phyloP scores from a whole-genome alignment of 2,329 filamentous ascomycete genomes.

The Trichoderma semiorbis region DNA sequence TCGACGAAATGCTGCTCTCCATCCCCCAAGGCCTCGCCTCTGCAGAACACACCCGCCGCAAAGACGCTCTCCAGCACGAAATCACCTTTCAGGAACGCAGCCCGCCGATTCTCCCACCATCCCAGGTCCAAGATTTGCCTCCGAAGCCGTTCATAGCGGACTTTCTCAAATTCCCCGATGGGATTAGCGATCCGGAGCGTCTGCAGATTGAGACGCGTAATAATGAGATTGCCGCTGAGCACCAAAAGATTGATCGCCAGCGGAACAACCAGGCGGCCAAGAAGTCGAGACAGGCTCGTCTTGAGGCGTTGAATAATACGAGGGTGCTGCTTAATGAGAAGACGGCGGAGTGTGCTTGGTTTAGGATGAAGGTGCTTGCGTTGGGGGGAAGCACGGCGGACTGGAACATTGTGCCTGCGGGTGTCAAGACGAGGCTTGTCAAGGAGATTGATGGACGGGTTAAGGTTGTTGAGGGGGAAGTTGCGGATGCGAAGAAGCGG shows the following conservation, averaged over 20 bases:
- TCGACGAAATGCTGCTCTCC: constrained; percentile 23
- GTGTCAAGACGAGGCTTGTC: constrained; percentile 24
- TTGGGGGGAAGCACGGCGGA: constrained; percentile 24
- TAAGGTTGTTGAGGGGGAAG: constrained; percentile 18
- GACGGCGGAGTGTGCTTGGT: constrained; percentile 28
- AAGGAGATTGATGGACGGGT: constrained; percentile 23
- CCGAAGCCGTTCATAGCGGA: constrained; percentile 27
- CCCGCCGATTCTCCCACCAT: constrained; percentile 30
- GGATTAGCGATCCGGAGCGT: constrained; percentile 16
- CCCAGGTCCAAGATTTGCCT: constrained; percentile 26
- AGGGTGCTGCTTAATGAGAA: constrained; percentile 25
- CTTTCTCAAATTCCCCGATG: constrained; percentile 22
- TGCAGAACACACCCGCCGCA: constrained; percentile 23
- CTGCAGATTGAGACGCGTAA: constrained; percentile 22
- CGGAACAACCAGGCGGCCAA: constrained; percentile 40
- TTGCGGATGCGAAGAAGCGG: constrained; percentile 22
- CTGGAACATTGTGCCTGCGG: constrained; percentile 23
- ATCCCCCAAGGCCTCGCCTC: constrained; percentile 21
- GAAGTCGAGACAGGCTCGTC: constrained; percentile 32
- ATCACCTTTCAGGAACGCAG: constrained; percentile 22
- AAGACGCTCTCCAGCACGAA: constrained; percentile 24
- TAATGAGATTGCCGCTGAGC: constrained; percentile 27
- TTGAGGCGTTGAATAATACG: constrained; percentile 27
- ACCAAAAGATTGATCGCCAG: constrained; percentile 28
- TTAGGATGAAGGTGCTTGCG: constrained; percentile 26